phyloP scores from a whole-genome alignment of 1,139 yeast species.

The Yamadazyma sp. region DNA sequence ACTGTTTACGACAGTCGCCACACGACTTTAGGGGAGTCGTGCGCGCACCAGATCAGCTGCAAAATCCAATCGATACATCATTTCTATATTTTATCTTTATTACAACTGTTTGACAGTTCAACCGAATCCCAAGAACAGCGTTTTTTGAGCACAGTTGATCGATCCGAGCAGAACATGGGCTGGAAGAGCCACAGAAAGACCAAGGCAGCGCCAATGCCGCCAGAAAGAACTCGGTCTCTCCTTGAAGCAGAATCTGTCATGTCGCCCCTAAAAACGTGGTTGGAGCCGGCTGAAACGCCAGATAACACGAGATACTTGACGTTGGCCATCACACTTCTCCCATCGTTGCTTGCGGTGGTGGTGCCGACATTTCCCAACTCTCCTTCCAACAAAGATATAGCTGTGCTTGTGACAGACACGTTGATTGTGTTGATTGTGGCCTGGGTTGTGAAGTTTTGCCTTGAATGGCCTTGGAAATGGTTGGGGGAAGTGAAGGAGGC shows the following conservation, averaged over 20 bases:
- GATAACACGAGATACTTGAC: conserved; percentile 9
- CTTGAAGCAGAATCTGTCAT: conserved; percentile 8
- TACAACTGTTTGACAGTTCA: neutral
- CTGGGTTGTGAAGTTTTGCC: conserved; percentile 26
- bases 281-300: neutral
- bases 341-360: conserved; percentile 15
- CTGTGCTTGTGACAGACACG: conserved; percentile 26
- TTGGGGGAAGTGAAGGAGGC: conserved; percentile 22
- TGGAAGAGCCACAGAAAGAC: neutral
- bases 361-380: conserved; percentile 15
- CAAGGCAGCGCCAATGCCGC: neutral
- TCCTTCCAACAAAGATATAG: conserved; percentile 13
- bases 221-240: neutral
- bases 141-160: no score
- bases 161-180: no score
- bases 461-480: conserved; percentile 43
- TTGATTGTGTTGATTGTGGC: conserved; percentile 28
- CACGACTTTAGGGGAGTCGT: conserved; percentile 2
- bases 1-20: neutral
- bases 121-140: no score
- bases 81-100: neutral
- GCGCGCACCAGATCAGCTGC: conserved; percentile 4
- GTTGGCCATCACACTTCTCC: conserved; percentile 11
- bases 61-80: neutral
- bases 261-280: conserved; percentile 4